phyloP scores from a whole-genome alignment of 768 basidiomycete species.

The Cyathus striatus region DNA sequence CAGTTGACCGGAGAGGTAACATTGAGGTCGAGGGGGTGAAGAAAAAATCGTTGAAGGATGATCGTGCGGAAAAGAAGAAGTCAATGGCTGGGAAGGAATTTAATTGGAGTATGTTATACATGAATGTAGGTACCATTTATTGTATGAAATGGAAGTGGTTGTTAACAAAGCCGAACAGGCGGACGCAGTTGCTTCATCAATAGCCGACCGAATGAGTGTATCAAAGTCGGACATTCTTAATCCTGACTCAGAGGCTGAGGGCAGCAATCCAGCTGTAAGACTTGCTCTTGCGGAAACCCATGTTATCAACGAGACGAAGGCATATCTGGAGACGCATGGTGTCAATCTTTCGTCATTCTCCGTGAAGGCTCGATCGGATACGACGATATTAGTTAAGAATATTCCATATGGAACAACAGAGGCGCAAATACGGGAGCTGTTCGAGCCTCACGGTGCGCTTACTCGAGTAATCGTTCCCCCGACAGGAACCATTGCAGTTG shows the following conservation, averaged over 20 bases:
- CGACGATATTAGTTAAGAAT: constrained; percentile 90
- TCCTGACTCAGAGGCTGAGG: constrained; percentile 66
- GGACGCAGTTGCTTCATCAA: constrained; percentile 88
- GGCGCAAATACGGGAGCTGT: constrained; percentile 73
- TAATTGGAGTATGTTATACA: constrained; percentile 92
- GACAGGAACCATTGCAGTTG: constrained; percentile 88
- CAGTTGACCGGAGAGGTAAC: constrained; percentile 60
- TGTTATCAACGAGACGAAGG: constrained; percentile 91
- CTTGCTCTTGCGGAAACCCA: constrained; percentile 96
- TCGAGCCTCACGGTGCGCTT: constrained; percentile 70
- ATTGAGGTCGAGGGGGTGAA: constrained; percentile 35
- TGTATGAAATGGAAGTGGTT: constrained; percentile 4
- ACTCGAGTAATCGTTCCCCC: constrained; percentile 79
- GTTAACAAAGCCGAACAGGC: constrained; percentile 12
- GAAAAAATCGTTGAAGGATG: constrained; percentile 54
- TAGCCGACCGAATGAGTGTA: constrained; percentile 85
- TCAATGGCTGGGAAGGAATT: constrained; percentile 71
- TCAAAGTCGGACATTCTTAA: constrained; percentile 86
- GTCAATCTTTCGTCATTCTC: constrained; percentile 59
- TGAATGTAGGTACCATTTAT: constrained; percentile 77
- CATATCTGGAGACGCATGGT: constrained; percentile 78
- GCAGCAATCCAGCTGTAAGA: constrained; percentile 93
- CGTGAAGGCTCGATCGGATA: constrained; percentile 58
- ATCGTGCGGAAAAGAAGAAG: constrained; percentile 60
- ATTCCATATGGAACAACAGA: constrained; percentile 86